Conservation (phyloP, 306 rosid genomes). For the Oxytropis ochrocephala region DNA sequence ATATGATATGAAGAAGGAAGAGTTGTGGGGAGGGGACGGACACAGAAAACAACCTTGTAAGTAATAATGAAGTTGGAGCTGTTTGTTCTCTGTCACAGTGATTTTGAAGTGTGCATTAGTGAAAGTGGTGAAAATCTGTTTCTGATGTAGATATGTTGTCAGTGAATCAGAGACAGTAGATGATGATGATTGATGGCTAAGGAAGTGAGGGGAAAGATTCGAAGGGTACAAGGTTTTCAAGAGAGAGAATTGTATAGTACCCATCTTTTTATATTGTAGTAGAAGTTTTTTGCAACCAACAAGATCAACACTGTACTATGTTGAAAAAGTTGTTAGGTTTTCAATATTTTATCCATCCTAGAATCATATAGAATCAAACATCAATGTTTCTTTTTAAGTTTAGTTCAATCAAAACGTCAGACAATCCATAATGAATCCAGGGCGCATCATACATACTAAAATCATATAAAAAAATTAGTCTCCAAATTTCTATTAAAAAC, state of each 20-base stretch:
- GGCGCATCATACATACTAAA: background rate
- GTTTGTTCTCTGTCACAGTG: conserved; percentile 15
- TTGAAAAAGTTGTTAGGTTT: background rate
- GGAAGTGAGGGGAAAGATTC: conserved; percentile 5
- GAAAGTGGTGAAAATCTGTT: background rate
- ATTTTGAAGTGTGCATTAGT: background rate
- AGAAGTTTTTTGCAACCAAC: background rate
- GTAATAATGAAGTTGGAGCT: conserved; percentile 15
- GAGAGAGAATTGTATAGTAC: background rate
- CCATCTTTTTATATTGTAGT: background rate
- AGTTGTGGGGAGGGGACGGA: background rate
- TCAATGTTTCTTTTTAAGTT: background rate
- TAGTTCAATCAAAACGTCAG: background rate
- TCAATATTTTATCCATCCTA: background rate
- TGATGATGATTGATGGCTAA: conserved; percentile 9
- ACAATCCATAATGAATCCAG: background rate
- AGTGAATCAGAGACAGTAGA: conserved; percentile 7
- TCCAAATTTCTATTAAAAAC: background rate
- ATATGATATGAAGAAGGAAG: background rate
- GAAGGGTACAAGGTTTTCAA: background rate
- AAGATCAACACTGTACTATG: background rate
- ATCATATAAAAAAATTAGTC: background rate
- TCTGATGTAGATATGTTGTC: conserved; percentile 18
- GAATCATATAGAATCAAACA: conserved; percentile 13
- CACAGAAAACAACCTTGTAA: conserved; percentile 17